These are phyloP conservation scores for Middelhovenomyces tepae DNA, from an alignment of 805 yeast species.

Conservation along the genomic window DNA sequence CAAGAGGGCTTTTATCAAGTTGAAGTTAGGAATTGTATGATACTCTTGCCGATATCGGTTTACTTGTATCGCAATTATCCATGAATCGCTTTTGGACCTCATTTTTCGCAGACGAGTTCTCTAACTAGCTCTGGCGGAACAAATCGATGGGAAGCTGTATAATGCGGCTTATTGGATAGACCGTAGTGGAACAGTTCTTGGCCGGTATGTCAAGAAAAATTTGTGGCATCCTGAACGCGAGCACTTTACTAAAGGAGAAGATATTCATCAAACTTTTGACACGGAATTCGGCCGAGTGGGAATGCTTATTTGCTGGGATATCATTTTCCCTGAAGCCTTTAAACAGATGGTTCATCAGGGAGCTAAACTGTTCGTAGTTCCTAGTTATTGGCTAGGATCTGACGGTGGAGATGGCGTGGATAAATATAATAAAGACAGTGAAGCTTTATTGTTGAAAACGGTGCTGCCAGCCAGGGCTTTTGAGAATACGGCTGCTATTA, in stretches of 20 bases:
- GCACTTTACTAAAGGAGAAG: constrained; percentile 4
- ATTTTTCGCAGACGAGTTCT: neutral
- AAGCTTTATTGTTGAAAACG: neutral
- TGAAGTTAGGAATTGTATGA: too few relatives aligned
- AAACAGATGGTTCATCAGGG: constrained; percentile 5
- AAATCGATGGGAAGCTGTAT: constrained; percentile 1
- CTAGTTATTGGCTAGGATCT: constrained; percentile 5
- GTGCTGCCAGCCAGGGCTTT: constrained; percentile 6
- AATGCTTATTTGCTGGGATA: constrained; percentile 7
- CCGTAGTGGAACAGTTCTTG: constrained; percentile 3
- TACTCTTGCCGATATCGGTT: too few relatives aligned
- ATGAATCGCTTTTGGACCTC: neutral
- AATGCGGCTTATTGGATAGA: constrained; percentile 8
- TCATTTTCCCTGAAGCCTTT: constrained; percentile 8
- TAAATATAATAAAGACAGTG: constrained; percentile 3
- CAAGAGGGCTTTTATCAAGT: neutral
- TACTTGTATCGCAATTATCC: too few relatives aligned
- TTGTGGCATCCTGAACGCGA: constrained; percentile 8
- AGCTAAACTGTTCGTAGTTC: constrained; percentile 3
- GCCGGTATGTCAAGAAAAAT: constrained; percentile 4
- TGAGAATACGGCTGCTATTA: constrained; percentile 5
- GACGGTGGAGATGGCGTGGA: constrained; percentile 4
- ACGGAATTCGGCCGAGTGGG: constrained; percentile 9
- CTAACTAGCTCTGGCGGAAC: constrained; percentile 2
- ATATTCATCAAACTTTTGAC: constrained; percentile 4